phyloP scores from a whole-genome alignment of 164 flowering plant genomes.

The Magnolia sinica region DNA sequence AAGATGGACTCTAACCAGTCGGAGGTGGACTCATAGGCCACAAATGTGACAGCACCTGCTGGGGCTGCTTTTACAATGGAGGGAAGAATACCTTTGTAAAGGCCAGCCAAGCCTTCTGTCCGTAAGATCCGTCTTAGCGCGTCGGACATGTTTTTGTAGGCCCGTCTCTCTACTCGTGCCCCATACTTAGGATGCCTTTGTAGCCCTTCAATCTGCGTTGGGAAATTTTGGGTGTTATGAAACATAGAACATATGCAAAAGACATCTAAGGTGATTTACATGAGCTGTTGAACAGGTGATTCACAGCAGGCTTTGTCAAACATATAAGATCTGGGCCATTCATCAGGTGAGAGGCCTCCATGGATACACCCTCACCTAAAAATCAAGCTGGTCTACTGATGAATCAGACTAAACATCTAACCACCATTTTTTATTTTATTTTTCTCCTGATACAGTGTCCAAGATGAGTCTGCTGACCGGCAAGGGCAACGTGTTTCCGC shows the following conservation, averaged over 20 bases:
- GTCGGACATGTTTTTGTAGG: conserved; percentile 76
- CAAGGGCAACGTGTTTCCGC: too few relatives aligned
- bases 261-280: neutral
- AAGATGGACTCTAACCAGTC: conserved; percentile 69
- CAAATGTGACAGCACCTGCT: conserved; percentile 97
- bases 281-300: too few relatives aligned
- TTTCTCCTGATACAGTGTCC: too few relatives aligned
- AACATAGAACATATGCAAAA: neutral
- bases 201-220: conserved; percentile 80
- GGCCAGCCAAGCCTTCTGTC: conserved; percentile 75
- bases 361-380: too few relatives aligned
- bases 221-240: neutral
- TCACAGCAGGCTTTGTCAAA: too few relatives aligned
- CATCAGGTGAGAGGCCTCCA: too few relatives aligned
- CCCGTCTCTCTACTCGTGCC: conserved; percentile 65
- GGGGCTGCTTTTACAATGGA: conserved; percentile 96
- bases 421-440: too few relatives aligned
- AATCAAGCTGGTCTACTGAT: too few relatives aligned
- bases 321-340: too few relatives aligned
- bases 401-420: too few relatives aligned
- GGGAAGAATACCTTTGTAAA: conserved; percentile 91
- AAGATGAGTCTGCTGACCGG: too few relatives aligned
- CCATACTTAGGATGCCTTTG: conserved; percentile 87
- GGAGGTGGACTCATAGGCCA: conserved; percentile 72
- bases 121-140: conserved; percentile 51